phyloP scores from a whole-genome alignment of 371 early-diverging fungal species.

The Nosema muscidifuracis region DNA sequence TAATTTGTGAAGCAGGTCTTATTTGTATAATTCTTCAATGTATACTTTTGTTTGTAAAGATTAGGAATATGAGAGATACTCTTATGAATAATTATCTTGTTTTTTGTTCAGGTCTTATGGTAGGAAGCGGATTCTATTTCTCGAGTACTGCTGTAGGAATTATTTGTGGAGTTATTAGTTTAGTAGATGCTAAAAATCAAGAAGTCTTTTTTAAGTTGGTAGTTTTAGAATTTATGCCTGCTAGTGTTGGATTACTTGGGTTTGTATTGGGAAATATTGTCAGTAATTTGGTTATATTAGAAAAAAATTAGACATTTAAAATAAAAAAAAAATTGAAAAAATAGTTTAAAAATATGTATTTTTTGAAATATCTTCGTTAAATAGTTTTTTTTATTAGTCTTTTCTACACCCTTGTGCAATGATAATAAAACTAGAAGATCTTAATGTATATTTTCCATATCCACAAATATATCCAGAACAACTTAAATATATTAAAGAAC shows the following conservation, averaged over 20 bases:
- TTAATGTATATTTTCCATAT: conserved; percentile 92
- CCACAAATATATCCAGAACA: conserved; percentile 98
- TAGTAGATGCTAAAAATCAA: conserved; percentile 60
- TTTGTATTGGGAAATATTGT: conserved; percentile 54
- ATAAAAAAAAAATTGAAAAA: too few species aligned
- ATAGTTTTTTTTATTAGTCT: too few species aligned
- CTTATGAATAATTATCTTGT: conserved; percentile 30
- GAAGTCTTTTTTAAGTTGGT: conserved; percentile 62
- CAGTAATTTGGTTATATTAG: too few species aligned
- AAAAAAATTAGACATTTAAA: too few species aligned
- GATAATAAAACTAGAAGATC: conserved; percentile 70
- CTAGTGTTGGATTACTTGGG: conserved; percentile 61
- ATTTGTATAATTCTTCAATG: conserved; percentile 53
- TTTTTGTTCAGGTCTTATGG: conserved; percentile 56
- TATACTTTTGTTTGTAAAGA: conserved; percentile 27
- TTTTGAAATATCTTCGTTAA: too few species aligned
- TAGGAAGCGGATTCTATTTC: conserved; percentile 53
- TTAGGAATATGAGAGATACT: conserved; percentile 7
- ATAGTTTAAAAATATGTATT: too few species aligned
- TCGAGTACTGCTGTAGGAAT: conserved; percentile 59
- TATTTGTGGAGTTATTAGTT: conserved; percentile 57
- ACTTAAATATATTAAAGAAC: conserved; percentile 89
- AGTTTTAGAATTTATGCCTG: conserved; percentile 59
- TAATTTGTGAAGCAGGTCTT: conserved; percentile 63
- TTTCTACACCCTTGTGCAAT: conserved; percentile 36